A percentile compares a stretch with the other conserved stretches of the same genome.
Conservation (phyloP, 257 asterid genomes). For the Cinchona pubescens region DNA sequence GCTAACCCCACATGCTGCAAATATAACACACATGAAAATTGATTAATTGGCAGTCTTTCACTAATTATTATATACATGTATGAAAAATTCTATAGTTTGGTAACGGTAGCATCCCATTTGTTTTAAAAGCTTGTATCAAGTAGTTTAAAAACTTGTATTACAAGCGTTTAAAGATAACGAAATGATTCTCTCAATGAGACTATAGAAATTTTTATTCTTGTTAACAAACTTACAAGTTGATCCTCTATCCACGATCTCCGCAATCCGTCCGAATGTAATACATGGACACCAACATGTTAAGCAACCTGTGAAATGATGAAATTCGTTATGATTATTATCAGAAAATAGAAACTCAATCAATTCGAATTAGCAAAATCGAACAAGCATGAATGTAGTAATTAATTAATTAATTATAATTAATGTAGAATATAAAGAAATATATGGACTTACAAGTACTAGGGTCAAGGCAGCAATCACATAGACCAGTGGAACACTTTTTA, state of each 20-base stretch:
- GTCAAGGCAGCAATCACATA: conserved; percentile 42
- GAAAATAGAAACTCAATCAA: not conserved
- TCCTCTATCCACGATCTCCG: conserved; percentile 65
- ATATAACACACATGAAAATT: too few species aligned
- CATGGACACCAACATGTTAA: conserved; percentile 72
- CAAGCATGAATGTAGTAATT: too few species aligned
- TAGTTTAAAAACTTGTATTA: too few species aligned
- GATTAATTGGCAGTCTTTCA: not conserved
- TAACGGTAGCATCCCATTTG: too few species aligned
- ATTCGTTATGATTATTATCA: not conserved
- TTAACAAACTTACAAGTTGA: conserved; percentile 49
- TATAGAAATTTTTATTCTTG: too few species aligned
- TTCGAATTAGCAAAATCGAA: too few species aligned
- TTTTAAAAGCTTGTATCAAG: too few species aligned
- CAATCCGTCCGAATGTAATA: conserved; percentile 63
- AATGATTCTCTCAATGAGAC: too few species aligned
- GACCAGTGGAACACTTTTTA: conserved; percentile 44
- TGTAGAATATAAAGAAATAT: not conserved
- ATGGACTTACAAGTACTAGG: conserved; percentile 38
- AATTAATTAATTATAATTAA: not conserved
- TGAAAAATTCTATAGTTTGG: too few species aligned
- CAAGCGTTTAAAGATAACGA: too few species aligned
- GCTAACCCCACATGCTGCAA: conserved; percentile 66
- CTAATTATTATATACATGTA: too few species aligned
- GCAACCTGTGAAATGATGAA: conserved; percentile 37